A percentile compares a stretch with the other conserved stretches of the same genome.
phyloP scores from a whole-genome alignment of 257 asterid species.

The Salvia miltiorrhiza region DNA sequence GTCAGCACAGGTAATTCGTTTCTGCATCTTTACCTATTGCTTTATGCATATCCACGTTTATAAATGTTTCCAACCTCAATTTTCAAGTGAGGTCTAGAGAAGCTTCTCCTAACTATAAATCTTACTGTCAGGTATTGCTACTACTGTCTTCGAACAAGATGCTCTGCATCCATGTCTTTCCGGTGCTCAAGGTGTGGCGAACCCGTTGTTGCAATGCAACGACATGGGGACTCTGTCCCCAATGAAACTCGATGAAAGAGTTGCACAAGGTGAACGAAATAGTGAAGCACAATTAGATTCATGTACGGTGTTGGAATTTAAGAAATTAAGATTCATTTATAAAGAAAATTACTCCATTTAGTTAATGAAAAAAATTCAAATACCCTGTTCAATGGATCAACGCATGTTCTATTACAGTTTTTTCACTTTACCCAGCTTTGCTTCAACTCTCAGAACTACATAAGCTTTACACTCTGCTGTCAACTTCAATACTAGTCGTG shows the following conservation, averaged over 20 bases:
- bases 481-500: background rate
- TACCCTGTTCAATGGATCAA: no score
- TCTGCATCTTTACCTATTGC: background rate
- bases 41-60: background rate
- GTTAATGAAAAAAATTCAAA: conserved; percentile 19
- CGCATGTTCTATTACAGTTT: background rate
- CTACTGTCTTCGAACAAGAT: conserved; percentile 81
- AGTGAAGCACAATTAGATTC: conserved; percentile 19
- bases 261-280: conserved; percentile 19
- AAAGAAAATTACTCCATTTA: conserved; percentile 27
- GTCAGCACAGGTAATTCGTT: conserved; percentile 75
- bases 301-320: conserved; percentile 19
- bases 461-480: background rate
- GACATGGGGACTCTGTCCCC: conserved; percentile 43
- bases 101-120: background rate
- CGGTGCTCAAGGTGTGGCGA: conserved; percentile 82
- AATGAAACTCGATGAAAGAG: conserved; percentile 33
- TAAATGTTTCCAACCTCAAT: background rate
- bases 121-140: conserved; percentile 71
- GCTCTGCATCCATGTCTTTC: conserved; percentile 70
- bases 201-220: conserved; percentile 88
- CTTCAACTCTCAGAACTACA: no score
- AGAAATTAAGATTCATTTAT: conserved; percentile 32
- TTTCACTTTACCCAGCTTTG: conserved; percentile 6
- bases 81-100: background rate